Base-by-base conservation (phyloP, 257 asterid species). In the Nicotiana paniculata region DNA sequence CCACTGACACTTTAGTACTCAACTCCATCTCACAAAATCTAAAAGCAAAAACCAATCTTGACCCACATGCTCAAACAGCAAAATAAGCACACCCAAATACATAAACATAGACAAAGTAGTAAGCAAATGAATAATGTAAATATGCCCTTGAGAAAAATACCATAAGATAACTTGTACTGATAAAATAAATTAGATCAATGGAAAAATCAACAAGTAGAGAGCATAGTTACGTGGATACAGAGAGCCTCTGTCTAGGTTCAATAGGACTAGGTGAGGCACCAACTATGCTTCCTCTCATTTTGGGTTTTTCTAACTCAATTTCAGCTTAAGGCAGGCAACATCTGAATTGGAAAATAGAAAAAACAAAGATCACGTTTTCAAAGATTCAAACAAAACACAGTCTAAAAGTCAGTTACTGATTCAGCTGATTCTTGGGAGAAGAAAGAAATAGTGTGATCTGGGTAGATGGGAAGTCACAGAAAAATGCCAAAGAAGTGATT, bases 211-310 rank as follows among this genome's bases (percentile, higher is more conserved):
- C 26, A 82, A 57, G 21, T 9, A 7, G 5, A 35, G 66, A 17
- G 81, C 37, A 39, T n/a, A 43, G 63, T n/a, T 66, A 39, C 93
- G 82, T 86, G 53, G 85, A 87, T 33, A 82, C 79, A 62, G 92
- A 85, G 79, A 86, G 86, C 86, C 97, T 86, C 9, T 88, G 91
- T 75, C 97, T 90, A 83, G 91, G 92, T 82, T 93, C 97, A 33
- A 84, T 77, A 9, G 92, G 90, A 81, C 86, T 86, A 86, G 93
- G 90, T 15, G 92, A 86, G 9, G 83, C 86, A 24, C 85, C 72
- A 65, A 81, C 79, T 24, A 81, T 80, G 61, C 39, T 79, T 85
- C 92, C 93, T 80, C 95, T 88, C 97, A 92, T 93, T 12, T 80
- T 85, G 81, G 74, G 3, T 15, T 75, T 43, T 85, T 4, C 33